Base-by-base conservation (phyloP, 495 filamentous ascomycete genomes). In the Aspergillus funiculosus region DNA sequence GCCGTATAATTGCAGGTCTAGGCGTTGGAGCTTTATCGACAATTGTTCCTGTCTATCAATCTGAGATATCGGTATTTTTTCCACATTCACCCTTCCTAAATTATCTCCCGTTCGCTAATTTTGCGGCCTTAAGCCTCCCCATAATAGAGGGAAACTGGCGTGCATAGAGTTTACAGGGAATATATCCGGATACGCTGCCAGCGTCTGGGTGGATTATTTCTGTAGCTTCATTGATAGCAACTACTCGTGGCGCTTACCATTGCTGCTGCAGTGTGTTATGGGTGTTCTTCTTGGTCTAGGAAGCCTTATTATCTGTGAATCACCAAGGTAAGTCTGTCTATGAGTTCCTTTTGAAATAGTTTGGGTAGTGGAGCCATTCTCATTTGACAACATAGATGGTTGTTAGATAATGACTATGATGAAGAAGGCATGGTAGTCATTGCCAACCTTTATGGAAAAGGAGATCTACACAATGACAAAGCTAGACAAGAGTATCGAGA, bases 101-200 rank as follows among this genome's bases (percentile, higher is more conserved):
- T 24, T 27, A 11, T n/a, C 2, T 45, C 17, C n/a, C 17, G 7
- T 26, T 6, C 31, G 15, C 20, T 49, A 30, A 43, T n/a, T 28
- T 25, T 24, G 18, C n/a, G 19, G 24, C 10, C 18, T 21, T 21
- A 25, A 91, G 39, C 92, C 92, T 41, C 87, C 92, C 10, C 94
- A 98, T 52, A 97, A 94, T 61, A 76, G 94, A 42, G 94, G 94
- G 13, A 90, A 91, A 65, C 74, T 97, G 46, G 92, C 92, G 9
- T 98, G 92, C 65, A 96, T 98, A 47, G 94, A 97, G 62, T 98
- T 98, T 58, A 88, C 94, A 0, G 92, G 92, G 22, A 98, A 98
- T 63, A 94, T 98, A 49, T 79, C 83, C 51, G 92, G 92, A 18
- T 98, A 98, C 64, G 86, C 89, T 36, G 85, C 88, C 37, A 95